These are phyloP conservation scores for Brassica hybrid DNA, from an alignment of 441 rosid genomes.

Conservation along the genomic window DNA sequence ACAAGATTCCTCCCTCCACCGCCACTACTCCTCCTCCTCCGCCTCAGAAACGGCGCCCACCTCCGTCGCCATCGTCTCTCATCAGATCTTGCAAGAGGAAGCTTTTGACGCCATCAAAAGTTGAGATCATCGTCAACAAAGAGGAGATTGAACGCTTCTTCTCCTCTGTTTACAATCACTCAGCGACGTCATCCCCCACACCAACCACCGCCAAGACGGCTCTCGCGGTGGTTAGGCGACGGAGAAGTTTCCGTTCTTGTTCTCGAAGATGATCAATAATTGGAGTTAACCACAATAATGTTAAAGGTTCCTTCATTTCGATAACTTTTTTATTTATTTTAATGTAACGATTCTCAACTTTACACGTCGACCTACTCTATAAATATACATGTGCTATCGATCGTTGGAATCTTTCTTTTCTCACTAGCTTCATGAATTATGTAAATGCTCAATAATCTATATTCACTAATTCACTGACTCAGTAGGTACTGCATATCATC, in stretches of 20 bases:
- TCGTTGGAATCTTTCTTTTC: constrained; percentile 35
- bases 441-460: constrained; percentile 1
- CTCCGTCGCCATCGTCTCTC: constrained; percentile 28
- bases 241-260: constrained; percentile 45
- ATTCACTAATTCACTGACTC: constrained; percentile 5
- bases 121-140: constrained; percentile 38
- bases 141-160: constrained; percentile 43
- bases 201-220: constrained; percentile 18
- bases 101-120: constrained; percentile 40
- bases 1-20: constrained; percentile 41
- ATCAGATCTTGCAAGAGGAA: constrained; percentile 46
- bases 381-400: constrained; percentile 38
- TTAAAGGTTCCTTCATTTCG: constrained; percentile 43
- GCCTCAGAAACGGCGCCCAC: constrained; percentile 40
- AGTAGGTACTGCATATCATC: constrained; percentile 3
- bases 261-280: constrained; percentile 35
- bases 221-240: constrained; percentile 32
- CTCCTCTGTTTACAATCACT: constrained; percentile 39
- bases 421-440: constrained; percentile 1
- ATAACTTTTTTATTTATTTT: constrained; percentile 37
- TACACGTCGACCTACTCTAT: constrained; percentile 46
- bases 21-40: constrained; percentile 47
- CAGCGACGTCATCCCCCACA: constrained; percentile 13
- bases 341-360: constrained; percentile 40
- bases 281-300: constrained; percentile 17